Percentiles rank a stretch among this genome's conserved stretches.
Evolutionary conservation across 2,329 filamentous ascomycete species (phyloP).

Genomic region (Pseudogymnoascus sp.): DNA sequence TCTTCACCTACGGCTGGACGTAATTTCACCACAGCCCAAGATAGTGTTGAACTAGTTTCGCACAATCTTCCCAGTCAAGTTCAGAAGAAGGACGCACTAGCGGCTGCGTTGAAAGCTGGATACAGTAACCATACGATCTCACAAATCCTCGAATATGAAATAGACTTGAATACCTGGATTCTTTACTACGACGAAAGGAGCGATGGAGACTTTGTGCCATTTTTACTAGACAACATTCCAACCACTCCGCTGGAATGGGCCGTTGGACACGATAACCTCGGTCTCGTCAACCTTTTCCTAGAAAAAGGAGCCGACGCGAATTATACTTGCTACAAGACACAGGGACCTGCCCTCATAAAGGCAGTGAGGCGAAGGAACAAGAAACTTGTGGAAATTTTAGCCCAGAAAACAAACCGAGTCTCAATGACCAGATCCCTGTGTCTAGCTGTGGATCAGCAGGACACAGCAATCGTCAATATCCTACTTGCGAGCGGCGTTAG

Average conservation of each 20-base stretch:
- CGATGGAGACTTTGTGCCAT: not conserved
- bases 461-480: slow-evolving; percentile 17
- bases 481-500: slow-evolving; percentile 17
- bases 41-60: not conserved
- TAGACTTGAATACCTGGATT: slow-evolving; percentile 13
- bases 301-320: slow-evolving; percentile 16
- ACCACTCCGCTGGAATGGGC: slow-evolving; percentile 17
- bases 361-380: slow-evolving; percentile 18
- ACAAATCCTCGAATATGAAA: slow-evolving; percentile 15
- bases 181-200: slow-evolving; percentile 1
- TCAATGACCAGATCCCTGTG: slow-evolving; percentile 16
- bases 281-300: slow-evolving; percentile 17
- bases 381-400: slow-evolving; percentile 17
- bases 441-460: slow-evolving; percentile 16
- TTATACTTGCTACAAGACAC: not conserved
- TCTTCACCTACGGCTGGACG: not conserved
- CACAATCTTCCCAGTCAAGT: not conserved
- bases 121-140: slow-evolving; percentile 14
- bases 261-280: slow-evolving; percentile 14
- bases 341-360: slow-evolving; percentile 15
- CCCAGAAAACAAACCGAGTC: slow-evolving; percentile 16
- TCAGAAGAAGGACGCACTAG: slow-evolving; percentile 12
- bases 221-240: not conserved
- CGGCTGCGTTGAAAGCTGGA: slow-evolving; percentile 14
- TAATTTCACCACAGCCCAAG: not conserved